phyloP scores from a whole-genome alignment of 2,329 filamentous ascomycete genomes.

The Diaporthe velutina region DNA sequence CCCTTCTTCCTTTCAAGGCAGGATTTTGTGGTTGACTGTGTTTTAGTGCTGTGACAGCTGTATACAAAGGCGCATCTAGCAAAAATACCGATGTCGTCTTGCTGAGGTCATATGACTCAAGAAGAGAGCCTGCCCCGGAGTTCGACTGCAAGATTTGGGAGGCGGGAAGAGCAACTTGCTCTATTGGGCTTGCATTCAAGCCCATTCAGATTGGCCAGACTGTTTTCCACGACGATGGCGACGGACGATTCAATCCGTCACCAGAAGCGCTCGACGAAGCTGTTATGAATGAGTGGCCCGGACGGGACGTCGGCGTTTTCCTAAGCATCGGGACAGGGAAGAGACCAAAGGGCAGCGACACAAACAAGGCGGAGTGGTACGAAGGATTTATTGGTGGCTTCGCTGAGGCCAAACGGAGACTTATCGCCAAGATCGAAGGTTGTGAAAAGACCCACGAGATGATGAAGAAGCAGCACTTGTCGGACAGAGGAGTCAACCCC shows the following conservation, averaged over 20 bases:
- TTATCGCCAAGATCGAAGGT: slow-evolving; percentile 94
- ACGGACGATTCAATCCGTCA: slow-evolving; percentile 91
- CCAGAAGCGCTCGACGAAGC: slow-evolving; percentile 91
- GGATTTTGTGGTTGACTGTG: slow-evolving; percentile 36
- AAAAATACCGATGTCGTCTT: slow-evolving; percentile 75
- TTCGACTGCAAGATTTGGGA: slow-evolving; percentile 98
- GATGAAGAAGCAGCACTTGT: slow-evolving; percentile 84
- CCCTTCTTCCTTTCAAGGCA: too few species aligned
- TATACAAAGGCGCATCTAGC: slow-evolving; percentile 85
- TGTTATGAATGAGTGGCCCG: slow-evolving; percentile 93
- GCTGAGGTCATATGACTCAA: slow-evolving; percentile 93
- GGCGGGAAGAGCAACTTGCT: slow-evolving; percentile 92
- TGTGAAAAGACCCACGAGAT: slow-evolving; percentile 91
- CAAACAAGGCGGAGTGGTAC: slow-evolving; percentile 87
- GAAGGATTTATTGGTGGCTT: slow-evolving; percentile 94
- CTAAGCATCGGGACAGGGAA: slow-evolving; percentile 95
- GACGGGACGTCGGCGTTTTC: slow-evolving; percentile 91
- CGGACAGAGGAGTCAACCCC: slow-evolving; percentile 81
- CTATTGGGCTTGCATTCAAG: slow-evolving; percentile 94
- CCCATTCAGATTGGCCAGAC: slow-evolving; percentile 95
- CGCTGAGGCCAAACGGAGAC: slow-evolving; percentile 85
- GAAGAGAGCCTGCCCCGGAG: slow-evolving; percentile 90
- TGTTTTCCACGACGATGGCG: slow-evolving; percentile 92
- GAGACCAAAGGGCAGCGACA: slow-evolving; percentile 74
- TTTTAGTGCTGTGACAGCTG: slow-evolving; percentile 86